phyloP scores from a whole-genome alignment of 768 basidiomycete genomes.

The Lentinula lateritia region DNA sequence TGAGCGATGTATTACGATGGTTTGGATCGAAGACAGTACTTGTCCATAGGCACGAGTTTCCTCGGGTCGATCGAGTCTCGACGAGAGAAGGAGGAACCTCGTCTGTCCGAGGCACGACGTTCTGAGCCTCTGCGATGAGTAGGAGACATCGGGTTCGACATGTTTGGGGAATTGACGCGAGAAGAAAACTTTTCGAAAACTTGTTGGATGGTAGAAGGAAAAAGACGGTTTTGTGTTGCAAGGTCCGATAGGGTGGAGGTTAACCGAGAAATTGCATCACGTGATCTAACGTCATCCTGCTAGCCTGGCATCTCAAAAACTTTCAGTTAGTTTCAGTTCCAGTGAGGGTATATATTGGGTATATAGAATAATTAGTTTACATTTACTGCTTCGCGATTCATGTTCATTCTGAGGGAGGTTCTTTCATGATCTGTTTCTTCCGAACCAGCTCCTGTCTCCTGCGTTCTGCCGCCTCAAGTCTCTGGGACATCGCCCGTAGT shows the following conservation, averaged over 20 bases:
- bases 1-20: neutral
- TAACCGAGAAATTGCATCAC: neutral
- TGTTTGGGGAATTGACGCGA: neutral
- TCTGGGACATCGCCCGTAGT: constrained; percentile 67
- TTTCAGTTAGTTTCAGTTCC: neutral
- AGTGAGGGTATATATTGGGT: neutral
- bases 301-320: neutral
- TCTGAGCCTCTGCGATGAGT: constrained; percentile 41
- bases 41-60: constrained; percentile 75
- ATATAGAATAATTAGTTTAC: neutral
- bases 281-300: neutral
- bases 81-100: constrained; percentile 52
- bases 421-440: constrained; percentile 27
- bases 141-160: constrained; percentile 6
- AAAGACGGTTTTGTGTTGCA: neutral
- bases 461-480: constrained; percentile 71
- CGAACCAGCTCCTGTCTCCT: constrained; percentile 42
- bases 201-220: constrained; percentile 1
- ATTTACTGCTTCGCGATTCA: neutral
- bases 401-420: constrained; percentile 17
- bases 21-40: constrained; percentile 34
- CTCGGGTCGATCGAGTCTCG: constrained; percentile 74
- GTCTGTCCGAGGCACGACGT: constrained; percentile 38
- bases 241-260: neutral
- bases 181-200: neutral